Evolutionary conservation across 345 rosid species (phyloP).

Genomic region (Corymbia maculata): DNA sequence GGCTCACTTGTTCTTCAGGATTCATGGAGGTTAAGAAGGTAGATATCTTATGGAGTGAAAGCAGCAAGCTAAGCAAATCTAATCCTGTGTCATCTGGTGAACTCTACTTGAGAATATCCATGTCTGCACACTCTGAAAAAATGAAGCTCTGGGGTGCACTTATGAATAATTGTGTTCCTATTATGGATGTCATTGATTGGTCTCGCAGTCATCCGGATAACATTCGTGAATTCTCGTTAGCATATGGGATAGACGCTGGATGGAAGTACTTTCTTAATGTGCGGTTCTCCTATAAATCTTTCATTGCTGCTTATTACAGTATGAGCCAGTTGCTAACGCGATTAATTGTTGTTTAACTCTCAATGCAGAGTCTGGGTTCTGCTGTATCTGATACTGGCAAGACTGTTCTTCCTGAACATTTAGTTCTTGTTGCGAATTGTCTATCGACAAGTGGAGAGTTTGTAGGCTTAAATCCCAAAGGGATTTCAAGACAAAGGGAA

Average conservation of each 20-base stretch:
- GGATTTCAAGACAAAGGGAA: slow-evolving; percentile 57
- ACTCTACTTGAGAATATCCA: slow-evolving; percentile 61
- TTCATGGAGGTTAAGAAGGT: slow-evolving; percentile 68
- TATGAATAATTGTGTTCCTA: slow-evolving; percentile 47
- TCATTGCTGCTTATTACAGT: not conserved
- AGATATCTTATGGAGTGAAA: slow-evolving; percentile 68
- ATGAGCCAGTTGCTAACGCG: not conserved
- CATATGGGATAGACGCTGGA: slow-evolving; percentile 75
- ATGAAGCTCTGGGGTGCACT: slow-evolving; percentile 54
- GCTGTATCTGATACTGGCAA: slow-evolving; percentile 81
- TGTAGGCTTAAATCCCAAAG: slow-evolving; percentile 70
- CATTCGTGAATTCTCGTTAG: slow-evolving; percentile 53
- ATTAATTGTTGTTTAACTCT: not conserved
- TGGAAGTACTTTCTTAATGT: slow-evolving; percentile 65
- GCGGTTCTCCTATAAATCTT: slow-evolving; percentile 1
- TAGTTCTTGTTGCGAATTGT: slow-evolving; percentile 54
- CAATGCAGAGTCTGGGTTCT: slow-evolving; percentile 56
- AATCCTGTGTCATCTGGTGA: slow-evolving; percentile 35
- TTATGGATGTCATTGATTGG: slow-evolving; percentile 83
- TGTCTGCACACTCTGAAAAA: slow-evolving; percentile 35
- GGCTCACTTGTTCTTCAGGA: slow-evolving; percentile 32
- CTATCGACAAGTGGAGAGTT: slow-evolving; percentile 85
- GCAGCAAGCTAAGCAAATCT: slow-evolving; percentile 21
- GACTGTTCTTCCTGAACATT: slow-evolving; percentile 56
- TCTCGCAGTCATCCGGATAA: slow-evolving; percentile 84